Evolutionary conservation across 331 rosid genomes (phyloP).

Genomic region (Malus hybrid): DNA sequence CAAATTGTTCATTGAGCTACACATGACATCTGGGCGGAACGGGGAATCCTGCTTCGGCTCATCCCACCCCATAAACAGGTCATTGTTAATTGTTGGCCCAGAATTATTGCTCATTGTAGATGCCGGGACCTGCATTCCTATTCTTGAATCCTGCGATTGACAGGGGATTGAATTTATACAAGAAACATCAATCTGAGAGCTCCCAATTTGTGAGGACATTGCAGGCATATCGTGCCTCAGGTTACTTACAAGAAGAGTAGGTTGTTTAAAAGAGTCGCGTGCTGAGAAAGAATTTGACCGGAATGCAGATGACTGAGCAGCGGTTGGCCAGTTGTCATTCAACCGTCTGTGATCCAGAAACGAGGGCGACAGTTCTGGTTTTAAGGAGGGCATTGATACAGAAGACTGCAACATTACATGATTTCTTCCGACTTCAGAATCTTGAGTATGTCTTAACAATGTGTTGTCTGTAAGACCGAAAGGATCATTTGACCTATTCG

Average conservation of each 20-base stretch:
- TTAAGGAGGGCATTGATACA: constrained; percentile 28
- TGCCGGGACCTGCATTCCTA: constrained; percentile 38
- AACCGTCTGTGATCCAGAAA: constrained; percentile 40
- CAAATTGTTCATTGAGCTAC: constrained; percentile 35
- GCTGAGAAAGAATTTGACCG: constrained; percentile 38
- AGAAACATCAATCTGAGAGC: constrained; percentile 38
- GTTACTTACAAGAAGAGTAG: constrained; percentile 21
- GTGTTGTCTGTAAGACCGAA: constrained; percentile 32
- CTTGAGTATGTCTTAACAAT: constrained; percentile 28
- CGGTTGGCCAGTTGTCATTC: constrained; percentile 42
- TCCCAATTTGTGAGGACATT: constrained; percentile 26
- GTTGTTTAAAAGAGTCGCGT: constrained; percentile 29
- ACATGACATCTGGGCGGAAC: constrained; percentile 28
- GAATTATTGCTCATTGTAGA: constrained; percentile 16
- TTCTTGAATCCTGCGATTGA: constrained; percentile 32
- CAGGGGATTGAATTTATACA: constrained; percentile 34
- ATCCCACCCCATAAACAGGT: constrained; percentile 48
- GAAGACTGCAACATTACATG: constrained; percentile 34
- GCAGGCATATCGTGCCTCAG: constrained; percentile 30
- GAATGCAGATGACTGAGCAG: constrained; percentile 41
- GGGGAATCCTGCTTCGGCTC: constrained; percentile 38
- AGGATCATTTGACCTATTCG: constrained; percentile 21
- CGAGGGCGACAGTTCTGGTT: constrained; percentile 36
- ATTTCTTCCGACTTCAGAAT: constrained; percentile 33
- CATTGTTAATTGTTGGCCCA: constrained; percentile 25